Base-by-base conservation (phyloP, 2,329 filamentous ascomycete species). In the Neoarthrinium moseri region DNA sequence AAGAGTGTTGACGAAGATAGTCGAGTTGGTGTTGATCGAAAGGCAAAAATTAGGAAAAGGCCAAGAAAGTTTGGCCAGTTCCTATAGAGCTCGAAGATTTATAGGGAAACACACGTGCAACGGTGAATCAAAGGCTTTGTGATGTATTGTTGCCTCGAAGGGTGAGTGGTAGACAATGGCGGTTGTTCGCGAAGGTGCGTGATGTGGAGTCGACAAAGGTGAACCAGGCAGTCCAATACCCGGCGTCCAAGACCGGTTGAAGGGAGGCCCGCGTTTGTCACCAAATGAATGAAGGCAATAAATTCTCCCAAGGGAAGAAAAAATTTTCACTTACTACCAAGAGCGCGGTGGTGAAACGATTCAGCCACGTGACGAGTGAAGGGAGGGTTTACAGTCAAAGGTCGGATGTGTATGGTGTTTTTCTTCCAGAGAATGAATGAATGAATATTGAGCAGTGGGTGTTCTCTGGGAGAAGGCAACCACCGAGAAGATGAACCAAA, bases 121-220 rank as follows among this genome's bases (percentile, higher is more conserved):
- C 37, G 30, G 30, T 40, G 23, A 40, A 40, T 26, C 18, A 17
- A 40, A 10, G 15, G 23, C 37, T 29, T 22, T 24, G 21, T 23
- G 15, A 22, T 35, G 33, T 7, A 12, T 23, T 23, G 15, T 29
- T 23, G n/a, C 7, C 24, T 10, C 13, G 26, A 21, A 43, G 17
- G 22, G 26, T n/a, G 13, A 23, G 33, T 38, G 40, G 34, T 32
- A 39, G 46, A 56, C 52, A 55, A 56, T 53, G 43, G 34, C 34
- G 52, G 55, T 57, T 57, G 51, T 58, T 49, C 47, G 41, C 49
- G 52, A 51, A 51, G 39, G 21, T n/a, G 15, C 41, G 23, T 29
- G 46, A 45, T 42, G 52, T 49, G 45, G 46, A 45, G 35, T 24
- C 32, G 37, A 36, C 29, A 23, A 22, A 17, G 29, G 42, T 30